Evolutionary conservation across 2,329 filamentous ascomycete genomes (phyloP).

Genomic region (Coleophoma cylindrospora): DNA sequence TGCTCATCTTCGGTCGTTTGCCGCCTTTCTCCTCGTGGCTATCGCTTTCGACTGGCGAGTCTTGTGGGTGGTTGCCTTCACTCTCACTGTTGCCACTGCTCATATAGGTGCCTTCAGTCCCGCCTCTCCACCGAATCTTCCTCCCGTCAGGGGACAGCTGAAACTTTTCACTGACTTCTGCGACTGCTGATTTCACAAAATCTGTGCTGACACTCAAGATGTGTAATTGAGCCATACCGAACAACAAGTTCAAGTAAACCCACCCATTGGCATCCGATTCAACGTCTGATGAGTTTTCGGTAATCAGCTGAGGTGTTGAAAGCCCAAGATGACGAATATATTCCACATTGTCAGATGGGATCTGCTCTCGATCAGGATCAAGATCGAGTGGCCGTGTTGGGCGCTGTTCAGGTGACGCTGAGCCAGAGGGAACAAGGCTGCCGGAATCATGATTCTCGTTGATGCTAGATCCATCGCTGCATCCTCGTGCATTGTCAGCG

Average conservation of each 20-base stretch:
- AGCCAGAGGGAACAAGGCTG: neutral
- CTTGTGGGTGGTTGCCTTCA: conserved; percentile 41
- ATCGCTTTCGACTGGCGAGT: conserved; percentile 25
- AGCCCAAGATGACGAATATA: conserved; percentile 74
- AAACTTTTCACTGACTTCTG: conserved; percentile 67
- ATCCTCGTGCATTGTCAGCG: neutral
- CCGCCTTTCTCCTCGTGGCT: conserved; percentile 9
- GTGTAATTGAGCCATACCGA: conserved; percentile 78
- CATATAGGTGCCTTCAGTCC: conserved; percentile 56
- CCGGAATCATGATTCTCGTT: neutral
- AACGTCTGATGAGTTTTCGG: conserved; percentile 42
- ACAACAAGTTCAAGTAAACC: conserved; percentile 77
- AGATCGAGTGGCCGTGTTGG: conserved; percentile 73
- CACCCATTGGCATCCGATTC: conserved; percentile 65
- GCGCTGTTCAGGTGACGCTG: conserved; percentile 58
- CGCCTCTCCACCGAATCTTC: conserved; percentile 76
- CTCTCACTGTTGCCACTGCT: conserved; percentile 58
- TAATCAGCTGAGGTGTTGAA: conserved; percentile 49
- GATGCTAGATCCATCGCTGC: neutral
- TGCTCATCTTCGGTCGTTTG: conserved; percentile 20
- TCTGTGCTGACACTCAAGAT: conserved; percentile 77
- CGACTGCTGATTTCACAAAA: conserved; percentile 69
- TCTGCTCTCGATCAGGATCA: conserved; percentile 71
- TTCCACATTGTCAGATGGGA: conserved; percentile 72
- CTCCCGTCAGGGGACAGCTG: conserved; percentile 73